A percentile compares a stretch with the other conserved stretches of the same genome.
phyloP scores from a whole-genome alignment of 2,329 filamentous ascomycete species.

The Sordariomycetes sp. region DNA sequence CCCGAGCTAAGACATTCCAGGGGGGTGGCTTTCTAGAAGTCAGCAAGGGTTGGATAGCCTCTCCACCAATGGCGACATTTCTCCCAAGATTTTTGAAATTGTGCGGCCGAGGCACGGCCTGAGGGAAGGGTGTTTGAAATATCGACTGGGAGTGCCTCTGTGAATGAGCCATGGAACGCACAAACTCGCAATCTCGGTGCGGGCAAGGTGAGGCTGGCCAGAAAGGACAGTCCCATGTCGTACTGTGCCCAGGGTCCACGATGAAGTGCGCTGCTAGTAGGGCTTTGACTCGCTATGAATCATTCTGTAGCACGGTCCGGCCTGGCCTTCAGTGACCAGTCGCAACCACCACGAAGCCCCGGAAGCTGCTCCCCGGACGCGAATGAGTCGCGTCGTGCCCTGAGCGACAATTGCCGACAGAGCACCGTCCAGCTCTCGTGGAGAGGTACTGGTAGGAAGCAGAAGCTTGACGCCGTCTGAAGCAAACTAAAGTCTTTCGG shows the following conservation, averaged over 20 bases:
- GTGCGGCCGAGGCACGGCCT: not conserved
- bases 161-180: not conserved
- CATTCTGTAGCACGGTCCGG: no score
- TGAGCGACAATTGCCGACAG: not conserved
- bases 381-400: not conserved
- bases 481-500: no score
- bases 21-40: constrained; percentile 9
- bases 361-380: not conserved
- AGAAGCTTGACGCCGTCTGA: no score
- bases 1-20: constrained; percentile 6
- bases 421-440: not conserved
- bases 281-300: not conserved
- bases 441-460: no score
- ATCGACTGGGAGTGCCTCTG: not conserved
- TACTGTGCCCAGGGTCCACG: constrained; percentile 3
- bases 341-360: no score
- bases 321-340: no score
- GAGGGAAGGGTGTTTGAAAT: constrained; percentile 1
- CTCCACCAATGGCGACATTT: constrained; percentile 1
- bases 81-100: not conserved
- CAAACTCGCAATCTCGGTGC: constrained; percentile 2
- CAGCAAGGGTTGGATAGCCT: constrained; percentile 2
- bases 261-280: not conserved
- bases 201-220: constrained; percentile 2
- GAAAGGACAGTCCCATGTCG: constrained; percentile 3